Evolutionary conservation across 140 eudicot genomes (phyloP), one percentile per base, ranked within the genome.

Genomic region (Oenanthe javanica): DNA sequence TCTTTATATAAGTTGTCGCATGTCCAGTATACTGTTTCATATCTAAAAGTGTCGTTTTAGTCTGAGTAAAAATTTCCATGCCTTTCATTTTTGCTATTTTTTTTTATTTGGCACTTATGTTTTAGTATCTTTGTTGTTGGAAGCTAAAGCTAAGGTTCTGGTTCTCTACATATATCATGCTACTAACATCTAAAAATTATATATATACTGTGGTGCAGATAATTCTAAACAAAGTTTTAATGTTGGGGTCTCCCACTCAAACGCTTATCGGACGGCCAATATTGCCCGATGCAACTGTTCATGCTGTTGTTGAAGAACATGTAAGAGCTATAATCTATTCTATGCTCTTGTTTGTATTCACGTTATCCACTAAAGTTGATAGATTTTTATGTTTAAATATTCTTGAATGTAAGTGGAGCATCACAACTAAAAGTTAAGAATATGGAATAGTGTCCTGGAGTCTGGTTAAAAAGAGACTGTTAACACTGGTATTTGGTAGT

Each of bases 231-330:
- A 94, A 88, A 87, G 97, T 94, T 84, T 88, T 94, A 82, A 87
- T 94, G 97, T 86, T 92, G 46, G 98, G 98, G 72, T 94, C 98
- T 43, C 72, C 76, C 76, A 87, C 94, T 80, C 97, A 92, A 84
- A 94, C 98, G 52, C 91, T 94, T 75, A 92, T 94, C 79, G 98
- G 98, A 43, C 86, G 97, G 81, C 98, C 98, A 27, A 74, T 91
- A 75, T 88, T 94, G 87, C 96, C 94, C 21, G 95, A 92, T 61
- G 94, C 96, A 50, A 85, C 92, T 83, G 98, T 94, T 84, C 94
- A 92, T 83, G 98, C 97, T 70, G 88, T 94, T 49, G 97, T 92
- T 27, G 98, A 94, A 84, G 98, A 94, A 85, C 98, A 94, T 88
- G 98, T 94, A 90, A 89, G 93, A 77, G 19, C 45, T 12, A 47